Evolutionary conservation across 768 basidiomycete genomes (phyloP).

Genomic region (Cystofilobasidium macerans): DNA sequence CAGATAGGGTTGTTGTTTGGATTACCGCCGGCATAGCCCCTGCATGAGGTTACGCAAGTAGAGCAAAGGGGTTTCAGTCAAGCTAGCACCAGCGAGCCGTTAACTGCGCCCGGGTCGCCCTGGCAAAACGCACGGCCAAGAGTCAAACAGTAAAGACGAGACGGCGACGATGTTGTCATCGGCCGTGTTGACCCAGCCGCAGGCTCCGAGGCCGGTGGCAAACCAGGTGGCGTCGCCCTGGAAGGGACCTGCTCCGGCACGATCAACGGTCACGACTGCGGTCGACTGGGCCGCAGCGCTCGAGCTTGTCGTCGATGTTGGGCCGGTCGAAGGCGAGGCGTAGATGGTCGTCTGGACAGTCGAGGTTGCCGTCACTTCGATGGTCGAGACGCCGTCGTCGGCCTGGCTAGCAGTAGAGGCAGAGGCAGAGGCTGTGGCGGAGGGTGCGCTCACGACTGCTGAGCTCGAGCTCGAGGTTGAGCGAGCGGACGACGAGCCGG

Average conservation of each 20-base stretch:
- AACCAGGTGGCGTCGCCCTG: slow-evolving; percentile 43
- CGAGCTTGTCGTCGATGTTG: slow-evolving; percentile 4
- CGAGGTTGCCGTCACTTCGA: slow-evolving; percentile 26
- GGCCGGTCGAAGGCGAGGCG: slow-evolving; percentile 2
- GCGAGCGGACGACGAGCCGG: background rate
- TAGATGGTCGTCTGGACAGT: slow-evolving; percentile 12
- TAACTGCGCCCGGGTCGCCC: too few species aligned
- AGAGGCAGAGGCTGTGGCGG: background rate
- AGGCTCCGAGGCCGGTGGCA: slow-evolving; percentile 49
- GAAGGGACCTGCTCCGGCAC: slow-evolving; percentile 44
- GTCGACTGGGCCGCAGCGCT: slow-evolving; percentile 25
- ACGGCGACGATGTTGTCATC: slow-evolving; percentile 51
- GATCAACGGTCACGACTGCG: slow-evolving; percentile 20
- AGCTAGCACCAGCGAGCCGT: background rate
- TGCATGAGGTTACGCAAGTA: slow-evolving; percentile 35
- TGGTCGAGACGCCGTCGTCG: slow-evolving; percentile 7
- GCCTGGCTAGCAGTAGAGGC: background rate
- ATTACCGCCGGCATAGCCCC: slow-evolving; percentile 42
- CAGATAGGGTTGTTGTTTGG: slow-evolving; percentile 71
- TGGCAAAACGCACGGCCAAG: slow-evolving; percentile 42
- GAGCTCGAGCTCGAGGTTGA: background rate
- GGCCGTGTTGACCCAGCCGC: slow-evolving; percentile 50
- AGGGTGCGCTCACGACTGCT: background rate
- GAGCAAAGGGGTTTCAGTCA: too few species aligned
- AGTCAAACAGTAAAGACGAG: slow-evolving; percentile 49